These are phyloP conservation scores for Calycina herbarum DNA, from an alignment of 2,329 filamentous ascomycete species.

Conservation along the genomic window DNA sequence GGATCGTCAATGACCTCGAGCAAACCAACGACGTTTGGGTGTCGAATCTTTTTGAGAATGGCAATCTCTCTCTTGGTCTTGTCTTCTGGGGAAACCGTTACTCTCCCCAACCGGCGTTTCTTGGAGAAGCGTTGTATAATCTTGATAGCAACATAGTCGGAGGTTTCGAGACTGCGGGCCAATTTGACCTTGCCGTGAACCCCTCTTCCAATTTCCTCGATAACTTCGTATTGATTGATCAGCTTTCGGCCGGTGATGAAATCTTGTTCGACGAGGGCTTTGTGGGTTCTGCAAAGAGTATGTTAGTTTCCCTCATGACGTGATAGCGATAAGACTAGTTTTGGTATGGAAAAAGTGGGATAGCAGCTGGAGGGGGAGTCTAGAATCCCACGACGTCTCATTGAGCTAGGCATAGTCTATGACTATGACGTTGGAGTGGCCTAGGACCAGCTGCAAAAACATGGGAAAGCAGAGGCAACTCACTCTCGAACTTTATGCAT, in stretches of 20 bases:
- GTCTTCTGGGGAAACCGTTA: conserved; percentile 67
- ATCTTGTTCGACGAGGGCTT: conserved; percentile 87
- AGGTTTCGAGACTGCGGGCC: conserved; percentile 74
- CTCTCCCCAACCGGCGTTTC: conserved; percentile 84
- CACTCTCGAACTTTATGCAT: conserved; percentile 75
- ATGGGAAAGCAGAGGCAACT: conserved; percentile 40
- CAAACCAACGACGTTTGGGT: conserved; percentile 93
- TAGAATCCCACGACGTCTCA: neutral
- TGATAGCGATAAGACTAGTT: neutral
- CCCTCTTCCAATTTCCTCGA: conserved; percentile 92
- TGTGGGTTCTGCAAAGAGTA: conserved; percentile 66
- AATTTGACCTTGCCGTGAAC: conserved; percentile 98
- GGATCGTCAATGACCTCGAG: conserved; percentile 98
- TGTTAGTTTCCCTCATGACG: conserved; percentile 25
- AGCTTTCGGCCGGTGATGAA: conserved; percentile 86
- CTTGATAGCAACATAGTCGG: conserved; percentile 90
- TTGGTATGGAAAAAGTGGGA: conserved; percentile 5
- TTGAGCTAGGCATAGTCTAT: neutral
- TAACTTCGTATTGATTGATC: conserved; percentile 97
- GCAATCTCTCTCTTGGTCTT: conserved; percentile 96
- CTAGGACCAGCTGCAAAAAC: neutral
- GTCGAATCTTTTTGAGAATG: conserved; percentile 96
- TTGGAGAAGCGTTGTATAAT: conserved; percentile 97
- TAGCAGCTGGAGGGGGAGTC: neutral
- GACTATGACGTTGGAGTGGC: neutral